These are phyloP conservation scores for Brassica incana DNA, from an alignment of 345 rosid species.

Conservation along the genomic window DNA sequence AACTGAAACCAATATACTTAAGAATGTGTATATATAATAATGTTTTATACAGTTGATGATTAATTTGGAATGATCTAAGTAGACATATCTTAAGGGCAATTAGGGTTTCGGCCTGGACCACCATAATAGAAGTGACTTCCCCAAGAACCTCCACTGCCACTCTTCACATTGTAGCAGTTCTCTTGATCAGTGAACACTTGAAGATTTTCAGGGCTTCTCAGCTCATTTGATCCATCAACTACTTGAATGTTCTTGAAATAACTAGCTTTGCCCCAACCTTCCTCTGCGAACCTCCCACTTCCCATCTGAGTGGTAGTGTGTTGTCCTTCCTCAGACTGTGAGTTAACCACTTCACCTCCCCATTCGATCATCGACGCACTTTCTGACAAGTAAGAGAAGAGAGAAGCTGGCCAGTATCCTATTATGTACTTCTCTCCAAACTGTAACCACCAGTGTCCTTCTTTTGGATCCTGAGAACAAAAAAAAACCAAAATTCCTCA, in stretches of 20 bases:
- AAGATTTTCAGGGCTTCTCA: slow-evolving; percentile 56
- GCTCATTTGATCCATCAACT: slow-evolving; percentile 57
- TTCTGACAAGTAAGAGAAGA: slow-evolving; percentile 64
- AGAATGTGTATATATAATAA: slow-evolving; percentile 32
- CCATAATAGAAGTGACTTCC: slow-evolving; percentile 72
- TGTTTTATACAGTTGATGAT: slow-evolving; percentile 35
- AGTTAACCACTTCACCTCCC: slow-evolving; percentile 81
- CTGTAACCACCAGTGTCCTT: slow-evolving; percentile 83
- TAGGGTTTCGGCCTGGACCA: slow-evolving; percentile 65
- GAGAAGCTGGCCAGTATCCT: slow-evolving; percentile 72
- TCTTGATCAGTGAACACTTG: slow-evolving; percentile 63
- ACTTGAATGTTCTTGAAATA: slow-evolving; percentile 67
- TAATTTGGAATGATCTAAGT: slow-evolving; percentile 26
- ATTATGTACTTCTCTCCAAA: slow-evolving; percentile 59
- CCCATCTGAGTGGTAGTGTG: slow-evolving; percentile 79
- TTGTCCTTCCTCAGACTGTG: slow-evolving; percentile 52
- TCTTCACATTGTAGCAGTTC: slow-evolving; percentile 63
- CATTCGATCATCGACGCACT: slow-evolving; percentile 76
- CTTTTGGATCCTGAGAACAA: slow-evolving; percentile 56
- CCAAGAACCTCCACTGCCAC: slow-evolving; percentile 58
- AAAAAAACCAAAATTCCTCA: background rate
- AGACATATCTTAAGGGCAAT: slow-evolving; percentile 53
- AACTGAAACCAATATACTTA: slow-evolving; percentile 24
- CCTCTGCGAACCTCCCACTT: slow-evolving; percentile 63
- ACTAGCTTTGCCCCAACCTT: slow-evolving; percentile 66